Evolutionary conservation across 306 rosid species (phyloP), one percentile per base, ranked within the genome.

Genomic region (Coriaria nepalensis): DNA sequence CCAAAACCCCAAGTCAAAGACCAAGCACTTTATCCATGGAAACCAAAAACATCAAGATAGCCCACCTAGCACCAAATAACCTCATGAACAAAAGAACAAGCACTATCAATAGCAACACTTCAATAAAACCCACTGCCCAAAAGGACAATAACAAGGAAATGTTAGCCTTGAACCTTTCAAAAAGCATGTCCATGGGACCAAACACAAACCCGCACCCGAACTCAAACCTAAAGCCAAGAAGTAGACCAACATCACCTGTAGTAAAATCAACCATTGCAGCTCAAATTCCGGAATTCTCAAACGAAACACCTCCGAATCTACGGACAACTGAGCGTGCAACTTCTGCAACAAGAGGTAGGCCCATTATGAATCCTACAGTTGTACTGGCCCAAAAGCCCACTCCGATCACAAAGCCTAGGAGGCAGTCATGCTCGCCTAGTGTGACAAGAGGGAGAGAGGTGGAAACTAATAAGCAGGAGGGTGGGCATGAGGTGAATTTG

Each of bases 361-460:
- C 58, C 2, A 4, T 6, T 43, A 50, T 43, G 10, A 61, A 53
- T 8, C 40, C 61, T 60, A 45, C 61, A 49, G 48, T 56, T n/a
- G 49, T 52, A 7, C 43, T 14, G 13, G 11, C 13, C 43, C 68
- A 56, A 43, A 69, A 52, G 6, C 33, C 4, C 4, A 75, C 67
- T 40, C 50, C 67, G 13, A 50, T 13, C 59, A 5, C 67, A 10
- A 63, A 36, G 44, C 7, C 67, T 6, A 49, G 65, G 48, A 58
- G 80, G 52, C 80, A 74, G 37, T 75, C 93, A 45, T 59, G 76
- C 47, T 87, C 88, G 38, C 82, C 87, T 11, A 69, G 73, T 40
- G 65, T 73, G 61, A 49, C 66, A 7, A 78, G 70, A 53, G 81
- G 66, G n/a, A 66, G 73, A 60, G 68, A 68, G 38, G 49, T 33